Evolutionary conservation across 2,329 filamentous ascomycete genomes (phyloP), one percentile per base, ranked within the genome.

Genomic region (Verticillium albo-atrum): DNA sequence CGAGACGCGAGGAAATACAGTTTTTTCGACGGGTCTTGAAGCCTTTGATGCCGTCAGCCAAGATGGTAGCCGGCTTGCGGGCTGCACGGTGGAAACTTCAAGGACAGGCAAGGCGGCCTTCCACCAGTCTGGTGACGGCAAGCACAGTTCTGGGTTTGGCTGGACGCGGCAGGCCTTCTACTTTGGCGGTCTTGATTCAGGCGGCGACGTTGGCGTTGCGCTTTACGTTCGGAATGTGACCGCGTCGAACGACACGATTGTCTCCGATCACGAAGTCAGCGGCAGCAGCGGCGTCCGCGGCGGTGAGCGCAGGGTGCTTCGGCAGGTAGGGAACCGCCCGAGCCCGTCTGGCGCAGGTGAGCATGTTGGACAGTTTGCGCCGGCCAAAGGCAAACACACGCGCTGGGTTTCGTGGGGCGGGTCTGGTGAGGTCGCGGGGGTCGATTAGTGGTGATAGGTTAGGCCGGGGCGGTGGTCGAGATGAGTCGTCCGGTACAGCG

Each of bases 21-120:
- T 79, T 6, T 80, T 89, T 56, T 83, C 87, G 0, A 84, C 80
- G 0, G 85, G 85, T 2, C 72, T 89, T 3, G 83, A 89, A 63
- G 82, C 80, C 0, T 88, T 88, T 63, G 65, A 72, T 26, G 60
- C 71, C 4, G 54, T 74, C 58, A 59, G 68, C 42, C 47, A 67
- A 55, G 28, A 62, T 7, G 37, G 30, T 26, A 30, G 28, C 26
- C 28, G 34, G 42, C 25, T 69, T 62, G 54, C 53, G 57, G 72
- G 64, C 32, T 68, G 70, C 9, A 63, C 62, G 3, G 67, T 85
- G 10, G 69, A 67, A 2, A 89, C 86, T 1, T 78, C 68, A 47
- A 82, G 87, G 62, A 82, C 83, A 42, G 86, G 86, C 32, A 81
- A 77, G 5, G 87, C 85, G 5, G 72, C 68, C 30, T 89, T 86